Base-by-base conservation (phyloP, 2,329 filamentous ascomycete species). In the Beauveria bassiana region DNA sequence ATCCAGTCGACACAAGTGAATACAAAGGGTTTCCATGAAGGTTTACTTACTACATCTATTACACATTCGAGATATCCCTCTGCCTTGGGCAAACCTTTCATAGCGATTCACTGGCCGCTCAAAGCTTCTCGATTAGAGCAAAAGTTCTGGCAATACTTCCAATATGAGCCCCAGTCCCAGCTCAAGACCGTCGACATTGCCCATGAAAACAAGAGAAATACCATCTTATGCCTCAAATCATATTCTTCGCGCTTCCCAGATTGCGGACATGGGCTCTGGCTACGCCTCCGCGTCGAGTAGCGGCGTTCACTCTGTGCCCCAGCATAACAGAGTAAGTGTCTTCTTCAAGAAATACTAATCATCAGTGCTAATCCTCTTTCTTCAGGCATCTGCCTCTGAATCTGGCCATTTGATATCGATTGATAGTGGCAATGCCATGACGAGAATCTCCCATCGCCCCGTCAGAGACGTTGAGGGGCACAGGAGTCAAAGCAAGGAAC, bases 151-250 rank as follows among this genome's bases (percentile, higher is more conserved):
- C 38, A 22, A n/a, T 20, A 7, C 16, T 28, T 28, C 9, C 26
- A 18, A 47, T 6, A 60, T 60, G 58, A 18, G 40, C 22, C 40
- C 58, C 20, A n/a, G 47, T 46, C 42, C 57, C 18, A 45, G 34
- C 22, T 47, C 49, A 6, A 38, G 26, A n/a, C 40, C 16, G 28
- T 45, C 49, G n/a, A 38, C 2, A 46, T 10, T 53, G 28, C 31
- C 42, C 50, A 42, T 61, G 31, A 55, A 49, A 20, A 54, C 59
- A 20, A 55, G 51, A 16, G 59, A 61, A 45, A 61, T 61, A 61
- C 26, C 59, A 5, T 55, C 51, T 38, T 61, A 61, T 14, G 59
- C 59, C 10, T 55, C 59, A 22, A 61, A 43, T 12, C 20, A 61
- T 40, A 49, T 54, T 28, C 22, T 46, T n/a, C 42, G n/a, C 22